A percentile compares a stretch with the other conserved stretches of the same genome.
Evolutionary conservation across 306 rosid genomes (phyloP).

Genomic region (Gastrolobium bilobum): DNA sequence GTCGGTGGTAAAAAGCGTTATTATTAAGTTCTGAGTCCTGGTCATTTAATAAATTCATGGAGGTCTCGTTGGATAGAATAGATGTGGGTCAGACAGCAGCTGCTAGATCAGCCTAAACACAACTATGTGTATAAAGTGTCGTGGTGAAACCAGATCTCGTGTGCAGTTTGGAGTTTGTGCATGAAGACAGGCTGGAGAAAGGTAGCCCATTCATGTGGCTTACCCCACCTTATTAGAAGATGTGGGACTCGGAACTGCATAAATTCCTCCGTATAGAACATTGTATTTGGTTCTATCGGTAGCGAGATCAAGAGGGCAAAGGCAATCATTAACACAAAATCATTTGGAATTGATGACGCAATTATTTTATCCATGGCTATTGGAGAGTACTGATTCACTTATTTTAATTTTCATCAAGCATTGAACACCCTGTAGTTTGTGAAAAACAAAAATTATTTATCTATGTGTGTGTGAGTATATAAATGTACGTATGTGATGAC

Average conservation of each 20-base stretch:
- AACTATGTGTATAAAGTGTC: slow-evolving; percentile 29
- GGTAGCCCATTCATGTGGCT: slow-evolving; percentile 56
- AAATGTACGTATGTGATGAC: background rate
- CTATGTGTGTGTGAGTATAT: too few species aligned
- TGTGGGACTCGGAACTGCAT: slow-evolving; percentile 41
- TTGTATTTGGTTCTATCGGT: slow-evolving; percentile 45
- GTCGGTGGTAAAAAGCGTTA: slow-evolving; percentile 74
- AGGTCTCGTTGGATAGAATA: slow-evolving; percentile 49
- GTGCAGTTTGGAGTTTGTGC: slow-evolving; percentile 50
- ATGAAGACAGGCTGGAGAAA: slow-evolving; percentile 70
- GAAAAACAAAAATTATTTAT: background rate
- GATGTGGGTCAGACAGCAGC: slow-evolving; percentile 49
- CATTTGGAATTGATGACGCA: slow-evolving; percentile 24
- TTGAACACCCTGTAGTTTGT: background rate
- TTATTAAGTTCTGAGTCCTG: slow-evolving; percentile 29
- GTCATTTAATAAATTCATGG: slow-evolving; percentile 62
- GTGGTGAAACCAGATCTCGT: slow-evolving; percentile 57
- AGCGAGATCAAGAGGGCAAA: slow-evolving; percentile 22
- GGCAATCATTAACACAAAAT: slow-evolving; percentile 33
- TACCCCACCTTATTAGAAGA: slow-evolving; percentile 63
- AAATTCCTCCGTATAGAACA: slow-evolving; percentile 38
- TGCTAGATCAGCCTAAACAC: slow-evolving; percentile 51
- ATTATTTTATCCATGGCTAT: slow-evolving; percentile 13
- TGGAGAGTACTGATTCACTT: slow-evolving; percentile 28
- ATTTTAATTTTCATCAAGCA: slow-evolving; percentile 26